Base-by-base conservation (phyloP, 495 filamentous ascomycete species). In the Neurospora hispaniola region DNA sequence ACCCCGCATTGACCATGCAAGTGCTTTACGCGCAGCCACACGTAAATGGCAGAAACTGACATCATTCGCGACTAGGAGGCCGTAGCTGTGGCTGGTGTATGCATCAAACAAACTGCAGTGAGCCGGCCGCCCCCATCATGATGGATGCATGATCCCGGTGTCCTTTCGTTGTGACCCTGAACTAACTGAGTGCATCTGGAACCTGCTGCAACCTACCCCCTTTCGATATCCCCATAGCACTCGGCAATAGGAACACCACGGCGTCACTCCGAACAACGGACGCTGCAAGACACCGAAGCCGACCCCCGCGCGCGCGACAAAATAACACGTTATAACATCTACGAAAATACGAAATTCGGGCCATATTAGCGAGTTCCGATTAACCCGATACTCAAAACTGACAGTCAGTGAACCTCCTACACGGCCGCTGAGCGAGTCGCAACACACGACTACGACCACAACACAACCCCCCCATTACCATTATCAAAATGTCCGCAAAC, bases 401-500 rank as follows among this genome's bases (percentile, higher is more conserved):
- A 66, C 54, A 14, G n/a, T n/a, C n/a, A 66, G 27, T 18, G 23
- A 38, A 66, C 7, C 54, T 16, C 27, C 54, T 16, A 66, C 54
- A 16, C 54, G 7, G 3, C 54, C 27, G 23, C 27, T 66, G 54
- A 66, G 54, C 54, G 41, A 39, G 69, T 44, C 48, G 11, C 18
- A 54, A 41, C 20, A 43, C 11, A 20, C 5, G 69, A 48, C 18
- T 20, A 43, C 20, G 76, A 62, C 42, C 68, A 23, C 62, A 23
- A 2, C 27, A n/a, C n/a, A 78, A 42, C 23, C 39, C 39, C 35
- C 23, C 72, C 18, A 66, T n/a, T 46, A 42, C 35, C 71, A 18
- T 7, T 35, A 42, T 71, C 66, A 78, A 69, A 42, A 98, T 98
- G 95, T 94, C 94, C 42, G 94, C 97, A 81, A 90, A 94, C 75